These are phyloP conservation scores for Thielaviopsis ethacetica DNA, from an alignment of 2,329 filamentous ascomycete genomes.

Conservation along the genomic window DNA sequence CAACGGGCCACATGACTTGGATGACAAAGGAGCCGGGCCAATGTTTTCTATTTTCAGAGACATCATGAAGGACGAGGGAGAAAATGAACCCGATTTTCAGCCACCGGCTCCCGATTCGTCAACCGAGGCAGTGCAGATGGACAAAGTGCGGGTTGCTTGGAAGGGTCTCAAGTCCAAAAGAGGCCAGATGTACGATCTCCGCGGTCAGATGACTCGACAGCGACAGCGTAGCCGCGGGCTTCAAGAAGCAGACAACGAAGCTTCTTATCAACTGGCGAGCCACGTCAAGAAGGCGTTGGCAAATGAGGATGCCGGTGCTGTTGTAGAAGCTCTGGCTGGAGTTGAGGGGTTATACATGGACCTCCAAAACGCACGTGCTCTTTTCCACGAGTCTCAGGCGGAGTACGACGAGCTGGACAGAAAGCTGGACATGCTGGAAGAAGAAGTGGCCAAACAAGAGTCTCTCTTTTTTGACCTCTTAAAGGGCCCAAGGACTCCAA, in stretches of 20 bases:
- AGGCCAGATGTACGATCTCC: not conserved
- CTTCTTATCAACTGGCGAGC: not conserved
- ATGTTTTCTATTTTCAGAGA: not conserved
- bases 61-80: not conserved
- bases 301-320: not conserved
- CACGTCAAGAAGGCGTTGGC: not conserved
- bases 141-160: not conserved
- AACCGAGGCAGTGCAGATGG: not conserved
- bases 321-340: not conserved
- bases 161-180: not conserved
- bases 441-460: slow-evolving; percentile 21
- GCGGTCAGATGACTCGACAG: not conserved
- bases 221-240: not conserved
- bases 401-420: slow-evolving; percentile 23
- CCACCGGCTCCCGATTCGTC: not conserved
- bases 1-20: not conserved
- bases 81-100: not conserved
- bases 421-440: slow-evolving; percentile 22
- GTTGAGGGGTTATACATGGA: slow-evolving; percentile 16
- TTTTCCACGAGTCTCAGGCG: slow-evolving; percentile 22
- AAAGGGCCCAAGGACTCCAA: slow-evolving; percentile 1
- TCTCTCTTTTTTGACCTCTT: slow-evolving; percentile 23
- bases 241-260: slow-evolving; percentile 1
- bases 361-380: slow-evolving; percentile 23
- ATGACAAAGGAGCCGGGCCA: not conserved